Conservation (phyloP, 371 early-diverging fungal species). For the Capillidium heterosporum region DNA sequence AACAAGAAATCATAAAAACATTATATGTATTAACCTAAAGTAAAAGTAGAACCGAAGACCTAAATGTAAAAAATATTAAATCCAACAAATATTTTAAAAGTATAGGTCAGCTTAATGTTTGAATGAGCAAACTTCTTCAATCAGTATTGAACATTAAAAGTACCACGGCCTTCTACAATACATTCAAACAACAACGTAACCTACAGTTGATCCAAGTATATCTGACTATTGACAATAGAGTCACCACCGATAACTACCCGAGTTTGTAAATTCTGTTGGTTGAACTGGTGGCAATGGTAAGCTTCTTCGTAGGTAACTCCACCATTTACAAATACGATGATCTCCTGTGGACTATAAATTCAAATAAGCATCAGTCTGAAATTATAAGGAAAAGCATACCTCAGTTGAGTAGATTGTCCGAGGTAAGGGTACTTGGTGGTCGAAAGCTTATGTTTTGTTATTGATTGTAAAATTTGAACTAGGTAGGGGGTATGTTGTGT, state of each 20-base stretch:
- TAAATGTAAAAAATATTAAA: no score
- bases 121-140: no score
- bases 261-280: slow-evolving; percentile 50
- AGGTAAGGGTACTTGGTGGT: slow-evolving; percentile 59
- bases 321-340: slow-evolving; percentile 84
- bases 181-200: no score
- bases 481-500: slow-evolving; percentile 86
- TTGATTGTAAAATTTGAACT: slow-evolving; percentile 47
- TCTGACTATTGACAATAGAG: slow-evolving; percentile 51
- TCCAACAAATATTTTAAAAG: no score
- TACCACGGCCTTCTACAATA: no score
- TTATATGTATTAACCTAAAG: no score
- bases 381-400: not conserved
- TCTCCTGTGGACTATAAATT: slow-evolving; percentile 61
- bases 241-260: slow-evolving; percentile 81
- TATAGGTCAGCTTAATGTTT: no score
- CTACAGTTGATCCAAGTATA: not conserved
- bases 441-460: slow-evolving; percentile 63
- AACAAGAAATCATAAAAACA: no score
- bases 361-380: not conserved
- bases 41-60: no score
- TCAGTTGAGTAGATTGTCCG: slow-evolving; percentile 35
- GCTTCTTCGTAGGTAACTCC: slow-evolving; percentile 90
- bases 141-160: no score
- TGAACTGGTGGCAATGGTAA: slow-evolving; percentile 55